Evolutionary conservation across 2,329 filamentous ascomycete genomes (phyloP).

Genomic region (Beauveria pseudobassiana): DNA sequence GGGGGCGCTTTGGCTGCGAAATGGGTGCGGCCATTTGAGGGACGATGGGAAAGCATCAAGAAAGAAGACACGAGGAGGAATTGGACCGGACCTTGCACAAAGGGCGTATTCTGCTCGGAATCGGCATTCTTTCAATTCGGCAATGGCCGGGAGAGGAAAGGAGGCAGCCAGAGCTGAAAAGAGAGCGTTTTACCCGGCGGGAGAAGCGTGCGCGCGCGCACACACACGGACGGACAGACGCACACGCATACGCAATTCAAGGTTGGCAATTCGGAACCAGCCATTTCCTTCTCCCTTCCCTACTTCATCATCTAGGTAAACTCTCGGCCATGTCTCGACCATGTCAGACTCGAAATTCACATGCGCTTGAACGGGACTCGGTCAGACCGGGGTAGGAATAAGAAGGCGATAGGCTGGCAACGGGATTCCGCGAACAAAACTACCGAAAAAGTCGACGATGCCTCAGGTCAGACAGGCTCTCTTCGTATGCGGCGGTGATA

Average conservation of each 20-base stretch:
- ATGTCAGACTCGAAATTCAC: background rate
- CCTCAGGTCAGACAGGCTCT: too few species aligned
- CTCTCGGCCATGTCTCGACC: background rate
- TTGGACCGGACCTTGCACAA: background rate
- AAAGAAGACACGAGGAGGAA: background rate
- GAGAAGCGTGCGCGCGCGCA: background rate
- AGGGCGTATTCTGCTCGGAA: background rate
- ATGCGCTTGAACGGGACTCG: background rate
- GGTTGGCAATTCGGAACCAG: background rate
- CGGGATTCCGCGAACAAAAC: background rate
- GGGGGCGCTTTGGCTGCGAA: background rate
- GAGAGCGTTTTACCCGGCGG: constrained; percentile 4
- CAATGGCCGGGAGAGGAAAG: background rate
- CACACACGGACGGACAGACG: background rate
- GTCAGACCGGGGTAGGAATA: background rate
- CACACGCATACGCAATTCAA: background rate
- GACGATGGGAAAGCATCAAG: background rate
- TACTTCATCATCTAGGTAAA: background rate
- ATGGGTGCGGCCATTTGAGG: background rate
- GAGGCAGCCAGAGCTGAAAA: constrained; percentile 8
- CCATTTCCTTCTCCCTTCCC: background rate
- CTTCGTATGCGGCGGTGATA: too few species aligned
- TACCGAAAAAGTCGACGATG: background rate
- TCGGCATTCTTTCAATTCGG: background rate
- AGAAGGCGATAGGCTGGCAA: background rate